phyloP scores from a whole-genome alignment of 257 asterid species.

The Lavandula angustifolia region DNA sequence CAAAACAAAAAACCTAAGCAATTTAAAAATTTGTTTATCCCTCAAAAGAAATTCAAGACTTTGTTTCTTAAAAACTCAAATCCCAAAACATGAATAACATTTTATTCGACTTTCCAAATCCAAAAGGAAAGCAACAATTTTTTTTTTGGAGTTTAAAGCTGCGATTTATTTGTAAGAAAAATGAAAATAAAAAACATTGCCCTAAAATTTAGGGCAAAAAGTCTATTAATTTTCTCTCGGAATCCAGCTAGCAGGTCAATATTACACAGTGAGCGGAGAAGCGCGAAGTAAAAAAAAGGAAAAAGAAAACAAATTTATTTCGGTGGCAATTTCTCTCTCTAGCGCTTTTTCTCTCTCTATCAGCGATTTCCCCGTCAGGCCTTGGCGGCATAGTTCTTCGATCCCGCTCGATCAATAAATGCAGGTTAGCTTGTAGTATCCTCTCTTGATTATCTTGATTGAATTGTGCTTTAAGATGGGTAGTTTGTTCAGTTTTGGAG shows the following conservation, averaged over 20 bases:
- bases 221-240: constrained; percentile 25
- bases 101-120: too few species aligned
- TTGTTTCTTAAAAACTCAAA: too few species aligned
- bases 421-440: constrained; percentile 41
- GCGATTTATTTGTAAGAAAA: too few species aligned
- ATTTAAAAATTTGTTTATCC: too few species aligned
- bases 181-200: too few species aligned
- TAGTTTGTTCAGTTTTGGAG: constrained; percentile 32
- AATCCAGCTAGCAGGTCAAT: constrained; percentile 26
- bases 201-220: constrained; percentile 35
- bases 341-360: constrained; percentile 32
- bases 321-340: constrained; percentile 32
- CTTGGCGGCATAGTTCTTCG: constrained; percentile 40
- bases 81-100: too few species aligned
- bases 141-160: too few species aligned
- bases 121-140: too few species aligned
- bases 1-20: too few species aligned
- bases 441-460: constrained; percentile 22
- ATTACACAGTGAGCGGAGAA: constrained; percentile 26
- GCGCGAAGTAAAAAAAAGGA: constrained; percentile 19
- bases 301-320: constrained; percentile 23
- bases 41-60: too few species aligned
- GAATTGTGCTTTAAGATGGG: constrained; percentile 25
- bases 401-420: constrained; percentile 53
- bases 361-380: constrained; percentile 6